phyloP scores from a whole-genome alignment of 257 asterid species.

The Nicotiana undulata region DNA sequence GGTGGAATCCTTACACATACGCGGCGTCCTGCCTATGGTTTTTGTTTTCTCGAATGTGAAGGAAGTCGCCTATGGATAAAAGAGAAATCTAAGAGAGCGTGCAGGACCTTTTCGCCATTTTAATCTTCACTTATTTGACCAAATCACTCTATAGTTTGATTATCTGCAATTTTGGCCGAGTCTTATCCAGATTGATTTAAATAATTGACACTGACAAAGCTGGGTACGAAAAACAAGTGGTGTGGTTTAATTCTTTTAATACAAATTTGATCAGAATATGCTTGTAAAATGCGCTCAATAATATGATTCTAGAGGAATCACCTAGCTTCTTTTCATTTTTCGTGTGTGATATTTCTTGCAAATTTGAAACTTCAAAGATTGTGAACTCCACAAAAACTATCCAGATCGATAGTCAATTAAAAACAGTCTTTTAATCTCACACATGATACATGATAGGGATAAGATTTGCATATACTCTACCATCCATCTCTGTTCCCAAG shows the following conservation, averaged over 20 bases:
- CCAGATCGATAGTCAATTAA: not conserved
- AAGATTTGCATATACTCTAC: accelerated
- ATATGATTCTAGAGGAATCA: not conserved
- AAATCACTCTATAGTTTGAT: not conserved
- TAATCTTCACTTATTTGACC: not conserved
- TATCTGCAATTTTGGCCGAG: no score
- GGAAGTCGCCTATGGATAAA: not conserved
- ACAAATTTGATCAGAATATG: not conserved
- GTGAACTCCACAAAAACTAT: not conserved
- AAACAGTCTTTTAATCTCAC: no score
- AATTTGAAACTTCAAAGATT: not conserved
- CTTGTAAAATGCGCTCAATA: not conserved
- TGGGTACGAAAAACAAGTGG: not conserved
- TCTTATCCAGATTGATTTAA: not conserved
- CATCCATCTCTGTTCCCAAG: accelerated
- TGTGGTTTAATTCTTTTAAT: not conserved
- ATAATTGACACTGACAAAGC: not conserved
- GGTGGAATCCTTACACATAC: not conserved
- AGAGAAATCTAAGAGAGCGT: not conserved
- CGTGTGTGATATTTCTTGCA: not conserved
- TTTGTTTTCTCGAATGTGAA: not conserved
- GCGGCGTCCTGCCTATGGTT: not conserved
- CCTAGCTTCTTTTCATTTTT: not conserved
- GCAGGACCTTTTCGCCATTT: not conserved
- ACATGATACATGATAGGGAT: no score